Evolutionary conservation across 2,329 filamentous ascomycete species (phyloP).

Genomic region (Ophiostoma pallidulum): DNA sequence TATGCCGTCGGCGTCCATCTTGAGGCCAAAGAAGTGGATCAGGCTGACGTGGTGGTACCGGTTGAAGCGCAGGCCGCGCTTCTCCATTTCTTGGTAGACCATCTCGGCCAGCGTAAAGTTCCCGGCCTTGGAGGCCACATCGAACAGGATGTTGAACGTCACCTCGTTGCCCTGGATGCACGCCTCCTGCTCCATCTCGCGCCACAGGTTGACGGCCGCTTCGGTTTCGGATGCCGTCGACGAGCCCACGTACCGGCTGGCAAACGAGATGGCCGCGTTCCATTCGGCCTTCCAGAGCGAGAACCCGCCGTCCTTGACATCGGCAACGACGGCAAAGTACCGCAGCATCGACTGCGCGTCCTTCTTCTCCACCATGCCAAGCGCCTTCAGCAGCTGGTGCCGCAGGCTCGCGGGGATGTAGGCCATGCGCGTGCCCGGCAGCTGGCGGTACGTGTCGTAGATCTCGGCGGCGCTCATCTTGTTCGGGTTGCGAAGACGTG

Average conservation of each 20-base stretch:
- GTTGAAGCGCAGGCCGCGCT: slow-evolving; percentile 57
- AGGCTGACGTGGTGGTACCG: slow-evolving; percentile 74
- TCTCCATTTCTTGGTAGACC: slow-evolving; percentile 71
- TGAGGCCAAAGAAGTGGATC: slow-evolving; percentile 76
- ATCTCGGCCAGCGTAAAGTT: slow-evolving; percentile 79
- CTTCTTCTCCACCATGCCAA: slow-evolving; percentile 54
- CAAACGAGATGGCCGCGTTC: slow-evolving; percentile 76
- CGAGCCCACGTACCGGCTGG: slow-evolving; percentile 57
- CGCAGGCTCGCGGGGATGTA: slow-evolving; percentile 43
- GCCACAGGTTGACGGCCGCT: slow-evolving; percentile 69
- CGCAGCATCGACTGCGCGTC: slow-evolving; percentile 59
- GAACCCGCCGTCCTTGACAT: slow-evolving; percentile 67
- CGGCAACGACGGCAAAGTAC: slow-evolving; percentile 74
- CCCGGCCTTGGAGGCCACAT: slow-evolving; percentile 74
- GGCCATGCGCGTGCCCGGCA: slow-evolving; percentile 45
- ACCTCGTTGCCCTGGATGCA: slow-evolving; percentile 57
- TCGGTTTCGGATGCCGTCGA: slow-evolving; percentile 52
- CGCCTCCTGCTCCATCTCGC: slow-evolving; percentile 73
- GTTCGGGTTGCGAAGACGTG: slow-evolving; percentile 34
- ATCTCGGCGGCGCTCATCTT: slow-evolving; percentile 33
- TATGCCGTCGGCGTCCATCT: slow-evolving; percentile 62
- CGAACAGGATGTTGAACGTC: slow-evolving; percentile 92
- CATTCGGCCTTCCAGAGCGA: slow-evolving; percentile 61
- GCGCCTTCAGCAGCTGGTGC: slow-evolving; percentile 54
- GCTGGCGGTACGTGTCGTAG: slow-evolving; percentile 38